phyloP scores from a whole-genome alignment of 176 grass and related monocot genomes.

The Musa itinerans region DNA sequence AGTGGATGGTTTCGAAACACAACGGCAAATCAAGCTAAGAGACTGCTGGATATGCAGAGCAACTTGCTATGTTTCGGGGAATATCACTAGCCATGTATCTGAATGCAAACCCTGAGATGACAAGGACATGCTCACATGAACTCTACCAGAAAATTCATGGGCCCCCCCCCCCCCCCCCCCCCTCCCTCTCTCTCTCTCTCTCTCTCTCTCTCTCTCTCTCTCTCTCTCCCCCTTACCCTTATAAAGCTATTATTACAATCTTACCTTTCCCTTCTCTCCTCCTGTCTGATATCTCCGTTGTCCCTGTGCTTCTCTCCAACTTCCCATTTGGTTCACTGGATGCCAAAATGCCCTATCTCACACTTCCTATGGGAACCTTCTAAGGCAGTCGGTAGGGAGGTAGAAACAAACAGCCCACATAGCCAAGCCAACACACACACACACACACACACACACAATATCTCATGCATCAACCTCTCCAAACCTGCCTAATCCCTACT shows the following conservation, averaged over 20 bases:
- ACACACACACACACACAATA: not conserved
- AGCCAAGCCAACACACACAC: not conserved
- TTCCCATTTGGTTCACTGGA: slow-evolving; percentile 12
- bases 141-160: slow-evolving; percentile 30
- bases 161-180: not conserved
- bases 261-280: slow-evolving; percentile 10
- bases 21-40: not conserved
- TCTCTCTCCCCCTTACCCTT: not conserved
- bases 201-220: slow-evolving; percentile 1
- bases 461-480: not conserved
- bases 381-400: not conserved
- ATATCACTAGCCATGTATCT: slow-evolving; percentile 2
- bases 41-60: not conserved
- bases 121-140: slow-evolving; percentile 29
- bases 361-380: slow-evolving; percentile 18
- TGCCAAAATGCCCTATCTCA: not conserved
- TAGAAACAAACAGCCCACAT: not conserved
- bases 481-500: not conserved
- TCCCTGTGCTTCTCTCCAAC: slow-evolving; percentile 2
- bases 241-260: not conserved
- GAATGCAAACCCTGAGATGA: slow-evolving; percentile 7
- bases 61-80: slow-evolving; percentile 4
- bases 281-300: not conserved
- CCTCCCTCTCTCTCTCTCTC: not conserved
- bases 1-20: not conserved